These are phyloP conservation scores for Moesziomyces globuligerus DNA, from an alignment of 1,284 basidiomycete genomes.

Conservation along the genomic window DNA sequence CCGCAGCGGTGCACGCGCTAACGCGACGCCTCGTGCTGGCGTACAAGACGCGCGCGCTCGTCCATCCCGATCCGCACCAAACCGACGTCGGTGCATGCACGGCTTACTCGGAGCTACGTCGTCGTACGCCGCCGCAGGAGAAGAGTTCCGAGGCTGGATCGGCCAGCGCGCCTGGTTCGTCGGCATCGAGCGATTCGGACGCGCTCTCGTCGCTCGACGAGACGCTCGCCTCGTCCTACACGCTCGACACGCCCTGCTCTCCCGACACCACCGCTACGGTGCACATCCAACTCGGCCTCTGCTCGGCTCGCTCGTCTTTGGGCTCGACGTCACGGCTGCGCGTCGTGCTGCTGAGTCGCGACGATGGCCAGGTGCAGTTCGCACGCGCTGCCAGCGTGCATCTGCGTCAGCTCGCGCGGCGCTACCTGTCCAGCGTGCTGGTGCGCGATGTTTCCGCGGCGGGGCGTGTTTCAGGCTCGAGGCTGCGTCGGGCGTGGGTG, in stretches of 20 bases:
- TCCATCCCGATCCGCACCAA: too few relatives aligned
- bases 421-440: constrained; percentile 6
- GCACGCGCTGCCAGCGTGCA: constrained; percentile 5
- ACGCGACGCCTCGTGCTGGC: constrained; percentile 1
- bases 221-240: constrained; percentile 45
- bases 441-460: constrained; percentile 11
- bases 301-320: neutral
- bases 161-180: constrained; percentile 10
- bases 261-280: constrained; percentile 5
- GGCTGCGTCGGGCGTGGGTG: constrained; percentile 25
- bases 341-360: constrained; percentile 13
- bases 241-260: constrained; percentile 7
- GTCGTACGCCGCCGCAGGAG: constrained; percentile 1
- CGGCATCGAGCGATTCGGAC: constrained; percentile 38
- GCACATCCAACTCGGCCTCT: constrained; percentile 10
- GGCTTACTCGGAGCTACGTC: constrained; percentile 15
- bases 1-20: constrained; percentile 4
- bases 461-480: constrained; percentile 19
- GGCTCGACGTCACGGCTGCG: neutral
- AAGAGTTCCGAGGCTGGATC: constrained; percentile 7
- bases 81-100: too few relatives aligned
- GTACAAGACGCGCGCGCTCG: constrained; percentile 18
- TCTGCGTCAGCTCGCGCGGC: neutral
- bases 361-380: constrained; percentile 19
- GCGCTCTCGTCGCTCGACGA: constrained; percentile 27